Percentiles rank a stretch among this genome's conserved stretches.
These are phyloP conservation scores for Paecilomyces formosus DNA, from an alignment of 2,329 filamentous ascomycete species.

Conservation along the genomic window DNA sequence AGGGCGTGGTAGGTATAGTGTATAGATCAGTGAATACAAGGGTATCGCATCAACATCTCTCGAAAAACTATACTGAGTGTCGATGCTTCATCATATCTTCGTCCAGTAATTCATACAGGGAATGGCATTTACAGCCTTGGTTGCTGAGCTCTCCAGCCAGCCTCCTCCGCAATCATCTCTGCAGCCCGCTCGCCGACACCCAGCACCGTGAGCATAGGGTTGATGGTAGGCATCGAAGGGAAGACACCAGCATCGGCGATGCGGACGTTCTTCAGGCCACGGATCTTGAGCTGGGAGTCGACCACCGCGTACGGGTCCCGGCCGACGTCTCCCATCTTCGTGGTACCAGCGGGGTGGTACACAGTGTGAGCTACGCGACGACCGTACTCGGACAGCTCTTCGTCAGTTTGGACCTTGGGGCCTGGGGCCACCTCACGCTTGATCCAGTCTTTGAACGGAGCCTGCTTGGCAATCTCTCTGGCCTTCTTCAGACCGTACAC, in stretches of 20 bases:
- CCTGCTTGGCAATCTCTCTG: conserved; percentile 66
- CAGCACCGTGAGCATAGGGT: conserved; percentile 85
- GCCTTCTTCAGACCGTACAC: conserved; percentile 70
- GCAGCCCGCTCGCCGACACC: conserved; percentile 76
- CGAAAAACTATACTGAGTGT: background rate
- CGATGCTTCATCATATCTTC: background rate
- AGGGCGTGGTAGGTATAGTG: background rate
- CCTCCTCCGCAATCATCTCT: conserved; percentile 72
- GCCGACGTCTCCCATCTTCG: conserved; percentile 73
- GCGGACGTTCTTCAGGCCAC: conserved; percentile 64
- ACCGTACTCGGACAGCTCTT: conserved; percentile 74
- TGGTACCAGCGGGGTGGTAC: conserved; percentile 83
- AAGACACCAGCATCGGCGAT: conserved; percentile 85
- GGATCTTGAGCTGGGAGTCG: conserved; percentile 64
- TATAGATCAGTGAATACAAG: background rate
- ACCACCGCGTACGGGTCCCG: conserved; percentile 70
- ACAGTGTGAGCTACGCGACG: conserved; percentile 77
- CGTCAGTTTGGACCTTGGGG: conserved; percentile 64
- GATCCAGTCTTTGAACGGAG: conserved; percentile 75
- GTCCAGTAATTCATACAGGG: background rate
- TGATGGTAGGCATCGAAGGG: conserved; percentile 78
- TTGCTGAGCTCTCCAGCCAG: conserved; percentile 55
- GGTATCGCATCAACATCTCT: background rate
- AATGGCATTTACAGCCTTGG: conserved; percentile 41
- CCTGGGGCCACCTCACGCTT: conserved; percentile 76